These are phyloP conservation scores for Globisporangium ultimum DNA, from an alignment of 352 stramenopile species.

Conservation along the genomic window DNA sequence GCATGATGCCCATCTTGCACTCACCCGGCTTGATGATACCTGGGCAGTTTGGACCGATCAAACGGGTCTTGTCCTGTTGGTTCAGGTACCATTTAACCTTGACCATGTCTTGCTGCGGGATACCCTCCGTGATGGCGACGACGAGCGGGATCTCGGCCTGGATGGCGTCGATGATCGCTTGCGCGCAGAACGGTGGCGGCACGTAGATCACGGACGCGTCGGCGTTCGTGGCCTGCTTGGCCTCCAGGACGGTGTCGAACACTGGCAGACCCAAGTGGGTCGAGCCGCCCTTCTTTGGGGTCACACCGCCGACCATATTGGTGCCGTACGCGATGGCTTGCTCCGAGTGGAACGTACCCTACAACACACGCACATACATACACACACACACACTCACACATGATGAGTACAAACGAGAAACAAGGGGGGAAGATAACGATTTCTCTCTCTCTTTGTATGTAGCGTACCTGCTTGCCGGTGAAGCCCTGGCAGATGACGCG, in stretches of 20 bases:
- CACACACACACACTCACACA: not conserved
- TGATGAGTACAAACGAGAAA: not conserved
- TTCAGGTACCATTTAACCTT: slow-evolving; percentile 95
- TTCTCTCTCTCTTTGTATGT: not conserved
- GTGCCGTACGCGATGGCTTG: slow-evolving; percentile 99
- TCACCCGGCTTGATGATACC: slow-evolving; percentile 99
- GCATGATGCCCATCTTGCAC: slow-evolving; percentile 99
- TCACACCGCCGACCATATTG: slow-evolving; percentile 99
- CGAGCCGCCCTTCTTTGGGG: slow-evolving; percentile 97
- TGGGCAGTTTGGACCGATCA: slow-evolving; percentile 99
- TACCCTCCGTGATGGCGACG: slow-evolving; percentile 99
- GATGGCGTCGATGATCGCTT: slow-evolving; percentile 98
- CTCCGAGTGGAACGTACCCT: slow-evolving; percentile 98
- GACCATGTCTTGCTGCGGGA: slow-evolving; percentile 99
- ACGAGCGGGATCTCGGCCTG: slow-evolving; percentile 95
- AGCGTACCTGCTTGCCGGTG: slow-evolving; percentile 96
- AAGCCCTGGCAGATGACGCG: slow-evolving; percentile 99
- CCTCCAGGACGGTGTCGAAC: slow-evolving; percentile 95
- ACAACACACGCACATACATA: not conserved
- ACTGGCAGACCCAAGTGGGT: slow-evolving; percentile 98
- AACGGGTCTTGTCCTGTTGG: slow-evolving; percentile 91
- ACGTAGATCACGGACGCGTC: slow-evolving; percentile 99
- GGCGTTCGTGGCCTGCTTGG: slow-evolving; percentile 83
- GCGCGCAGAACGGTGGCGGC: slow-evolving; percentile 96
- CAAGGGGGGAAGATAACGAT: not conserved